phyloP scores from a whole-genome alignment of 306 rosid genomes.

The Carpinus viminea region DNA sequence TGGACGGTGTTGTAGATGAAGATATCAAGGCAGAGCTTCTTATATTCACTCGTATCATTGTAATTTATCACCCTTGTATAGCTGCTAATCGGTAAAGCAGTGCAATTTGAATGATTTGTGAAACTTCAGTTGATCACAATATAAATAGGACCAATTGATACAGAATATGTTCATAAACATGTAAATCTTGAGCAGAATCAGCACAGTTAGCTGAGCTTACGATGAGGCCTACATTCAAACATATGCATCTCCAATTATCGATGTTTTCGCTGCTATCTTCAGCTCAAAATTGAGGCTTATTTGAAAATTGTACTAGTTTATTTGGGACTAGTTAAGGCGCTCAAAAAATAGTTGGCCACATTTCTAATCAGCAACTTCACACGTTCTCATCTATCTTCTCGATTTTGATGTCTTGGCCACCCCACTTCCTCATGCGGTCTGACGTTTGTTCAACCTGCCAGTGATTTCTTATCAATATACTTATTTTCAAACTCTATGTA shows the following conservation, averaged over 20 bases:
- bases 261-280: background rate
- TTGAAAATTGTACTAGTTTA: background rate
- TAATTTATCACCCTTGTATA: too few species aligned
- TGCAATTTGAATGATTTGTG: too few species aligned
- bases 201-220: too few species aligned
- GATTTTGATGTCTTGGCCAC: constrained; percentile 36
- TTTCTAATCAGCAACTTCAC: constrained; percentile 8
- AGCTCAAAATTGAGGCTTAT: background rate
- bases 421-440: constrained; percentile 54
- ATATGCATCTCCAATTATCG: background rate
- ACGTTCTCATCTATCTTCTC: constrained; percentile 11
- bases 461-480: background rate
- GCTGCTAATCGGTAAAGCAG: too few species aligned
- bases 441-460: constrained; percentile 49
- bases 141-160: too few species aligned
- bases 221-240: background rate
- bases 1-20: too few species aligned
- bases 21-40: too few species aligned
- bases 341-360: background rate
- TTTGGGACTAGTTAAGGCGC: background rate
- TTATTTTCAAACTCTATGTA: background rate
- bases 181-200: too few species aligned
- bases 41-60: too few species aligned
- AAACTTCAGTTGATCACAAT: too few species aligned
- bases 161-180: too few species aligned